Conservation (phyloP, 2,329 filamentous ascomycete species). For the Aaosphaeria pasadenensis region DNA sequence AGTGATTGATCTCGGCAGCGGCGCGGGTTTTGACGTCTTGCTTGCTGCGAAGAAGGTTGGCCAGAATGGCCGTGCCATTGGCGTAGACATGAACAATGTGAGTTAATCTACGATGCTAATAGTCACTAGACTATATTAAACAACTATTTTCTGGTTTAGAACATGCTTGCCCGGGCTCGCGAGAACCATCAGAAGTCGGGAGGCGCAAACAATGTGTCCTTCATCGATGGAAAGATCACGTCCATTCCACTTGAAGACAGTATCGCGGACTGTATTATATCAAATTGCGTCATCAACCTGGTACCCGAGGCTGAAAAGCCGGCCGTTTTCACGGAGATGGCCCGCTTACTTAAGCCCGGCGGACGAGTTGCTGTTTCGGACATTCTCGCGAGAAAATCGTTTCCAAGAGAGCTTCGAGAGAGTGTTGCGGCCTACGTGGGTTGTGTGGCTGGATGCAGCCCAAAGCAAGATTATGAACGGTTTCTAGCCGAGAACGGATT, state of each 20-base stretch:
- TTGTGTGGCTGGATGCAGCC: conserved; percentile 58
- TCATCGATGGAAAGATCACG: conserved; percentile 54
- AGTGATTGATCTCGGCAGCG: conserved; percentile 56
- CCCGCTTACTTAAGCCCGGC: conserved; percentile 54
- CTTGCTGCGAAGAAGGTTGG: conserved; percentile 53
- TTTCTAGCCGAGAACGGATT: conserved; percentile 39
- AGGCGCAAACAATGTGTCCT: conserved; percentile 45
- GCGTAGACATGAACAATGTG: conserved; percentile 60
- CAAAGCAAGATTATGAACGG: conserved; percentile 48
- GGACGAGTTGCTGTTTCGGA: conserved; percentile 60
- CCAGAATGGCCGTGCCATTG: conserved; percentile 48
- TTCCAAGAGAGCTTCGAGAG: conserved; percentile 46
- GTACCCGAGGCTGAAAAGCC: conserved; percentile 18
- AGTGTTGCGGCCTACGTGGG: conserved; percentile 57
- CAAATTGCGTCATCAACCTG: conserved; percentile 51
- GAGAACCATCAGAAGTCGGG: conserved; percentile 41
- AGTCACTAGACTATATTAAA: background rate
- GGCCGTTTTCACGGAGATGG: conserved; percentile 54
- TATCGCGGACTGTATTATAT: conserved; percentile 57
- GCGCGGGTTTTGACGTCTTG: conserved; percentile 59
- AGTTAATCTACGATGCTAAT: background rate
- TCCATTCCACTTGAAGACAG: conserved; percentile 43
- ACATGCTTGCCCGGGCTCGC: conserved; percentile 53
- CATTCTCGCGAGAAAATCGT: conserved; percentile 52
- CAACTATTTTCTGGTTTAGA: conserved; percentile 30